Evolutionary conservation across 2,329 filamentous ascomycete species (phyloP).

Genomic region (Calonectria honghensis): DNA sequence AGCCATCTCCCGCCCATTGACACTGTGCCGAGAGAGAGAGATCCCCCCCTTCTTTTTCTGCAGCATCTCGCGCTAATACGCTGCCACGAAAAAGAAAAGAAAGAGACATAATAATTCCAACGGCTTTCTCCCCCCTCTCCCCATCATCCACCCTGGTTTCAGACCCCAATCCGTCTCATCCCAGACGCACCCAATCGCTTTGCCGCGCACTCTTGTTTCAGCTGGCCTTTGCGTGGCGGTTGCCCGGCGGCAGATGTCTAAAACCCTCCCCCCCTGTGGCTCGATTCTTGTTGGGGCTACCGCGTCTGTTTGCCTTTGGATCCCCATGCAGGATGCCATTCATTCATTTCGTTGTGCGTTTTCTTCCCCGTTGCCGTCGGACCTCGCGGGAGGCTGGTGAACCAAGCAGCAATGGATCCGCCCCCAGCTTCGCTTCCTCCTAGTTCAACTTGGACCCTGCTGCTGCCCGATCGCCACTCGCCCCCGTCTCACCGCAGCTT

Average conservation of each 20-base stretch:
- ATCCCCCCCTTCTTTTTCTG: slow-evolving; percentile 16
- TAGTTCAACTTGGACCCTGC: slow-evolving; percentile 4
- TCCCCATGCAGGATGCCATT: slow-evolving; percentile 1
- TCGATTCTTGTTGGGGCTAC: slow-evolving; percentile 15
- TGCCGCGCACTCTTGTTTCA: slow-evolving; percentile 16
- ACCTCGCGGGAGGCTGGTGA: background rate
- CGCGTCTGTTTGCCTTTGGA: slow-evolving; percentile 7
- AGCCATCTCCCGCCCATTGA: background rate
- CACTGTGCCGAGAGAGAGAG: slow-evolving; percentile 5
- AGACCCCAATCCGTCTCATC: slow-evolving; percentile 22
- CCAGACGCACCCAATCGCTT: slow-evolving; percentile 19
- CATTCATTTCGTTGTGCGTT: background rate
- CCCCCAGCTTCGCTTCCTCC: background rate
- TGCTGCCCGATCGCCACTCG: slow-evolving; percentile 35
- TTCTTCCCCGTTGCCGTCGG: slow-evolving; percentile 16
- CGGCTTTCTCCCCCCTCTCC: slow-evolving; percentile 21
- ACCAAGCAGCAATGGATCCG: background rate
- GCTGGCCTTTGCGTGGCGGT: slow-evolving; percentile 21
- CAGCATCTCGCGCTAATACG: slow-evolving; percentile 31
- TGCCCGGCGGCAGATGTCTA: slow-evolving; percentile 22
- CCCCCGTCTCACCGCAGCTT: slow-evolving; percentile 38
- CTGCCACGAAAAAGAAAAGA: slow-evolving; percentile 13
- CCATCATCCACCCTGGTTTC: slow-evolving; percentile 24
- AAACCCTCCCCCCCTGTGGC: slow-evolving; percentile 1
- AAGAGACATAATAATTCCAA: slow-evolving; percentile 18